phyloP scores from a whole-genome alignment of 352 stramenopile species.

The Phytophthora sansomeana region DNA sequence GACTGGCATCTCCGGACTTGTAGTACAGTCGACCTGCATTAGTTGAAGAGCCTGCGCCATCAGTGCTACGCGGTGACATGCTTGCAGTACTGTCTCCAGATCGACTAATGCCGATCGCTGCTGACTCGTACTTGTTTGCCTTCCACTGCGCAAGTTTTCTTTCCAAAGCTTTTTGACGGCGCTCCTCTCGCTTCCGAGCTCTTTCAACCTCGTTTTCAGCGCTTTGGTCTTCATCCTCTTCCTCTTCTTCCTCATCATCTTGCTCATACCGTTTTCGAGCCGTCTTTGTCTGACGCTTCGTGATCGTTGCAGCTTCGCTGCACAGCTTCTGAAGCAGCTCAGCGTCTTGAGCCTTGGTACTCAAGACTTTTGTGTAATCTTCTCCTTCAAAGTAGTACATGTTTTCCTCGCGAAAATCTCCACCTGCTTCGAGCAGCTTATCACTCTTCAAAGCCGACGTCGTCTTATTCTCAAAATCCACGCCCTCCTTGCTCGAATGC shows the following conservation, averaged over 20 bases:
- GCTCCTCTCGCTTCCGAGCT: conserved; percentile 48
- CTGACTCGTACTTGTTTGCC: conserved; percentile 70
- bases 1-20: conserved; percentile 67
- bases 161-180: conserved; percentile 46
- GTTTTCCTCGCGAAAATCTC: conserved; percentile 75
- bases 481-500: conserved; percentile 4
- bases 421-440: conserved; percentile 56
- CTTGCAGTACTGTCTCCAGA: not conserved
- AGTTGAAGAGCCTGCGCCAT: conserved; percentile 2
- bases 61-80: conserved; percentile 12
- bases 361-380: conserved; percentile 64
- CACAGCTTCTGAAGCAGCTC: conserved; percentile 53
- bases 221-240: conserved; percentile 39
- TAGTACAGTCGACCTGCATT: conserved; percentile 49
- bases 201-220: conserved; percentile 54
- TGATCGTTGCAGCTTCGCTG: conserved; percentile 18
- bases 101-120: conserved; percentile 33
- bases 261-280: conserved; percentile 49
- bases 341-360: conserved; percentile 47
- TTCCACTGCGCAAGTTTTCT: conserved; percentile 67
- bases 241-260: conserved; percentile 43
- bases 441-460: conserved; percentile 44
- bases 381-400: conserved; percentile 89
- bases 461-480: conserved; percentile 11
- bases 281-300: conserved; percentile 39